Evolutionary conservation across 1,284 basidiomycete genomes (phyloP).

Genomic region (Tilletia caries): DNA sequence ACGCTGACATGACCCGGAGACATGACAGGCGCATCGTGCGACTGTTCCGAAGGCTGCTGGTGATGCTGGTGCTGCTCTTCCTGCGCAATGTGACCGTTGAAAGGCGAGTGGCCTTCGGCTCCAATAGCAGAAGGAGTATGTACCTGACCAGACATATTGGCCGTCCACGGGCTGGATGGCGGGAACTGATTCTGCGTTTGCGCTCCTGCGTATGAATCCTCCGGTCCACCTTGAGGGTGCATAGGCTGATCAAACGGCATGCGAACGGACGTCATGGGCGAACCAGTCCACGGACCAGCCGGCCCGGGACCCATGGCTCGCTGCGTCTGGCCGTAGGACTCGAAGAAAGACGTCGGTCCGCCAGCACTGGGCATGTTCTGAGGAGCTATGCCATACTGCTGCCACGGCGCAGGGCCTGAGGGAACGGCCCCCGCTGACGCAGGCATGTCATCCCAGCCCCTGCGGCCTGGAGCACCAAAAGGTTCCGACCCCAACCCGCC

Average conservation of each 20-base stretch:
- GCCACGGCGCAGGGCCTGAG: neutral
- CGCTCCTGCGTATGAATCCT: neutral
- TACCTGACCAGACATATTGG: neutral
- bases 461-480: slow-evolving; percentile 19
- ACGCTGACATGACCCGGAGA: slow-evolving; percentile 10
- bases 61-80: too few relatives aligned
- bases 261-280: neutral
- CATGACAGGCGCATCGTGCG: neutral
- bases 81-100: too few relatives aligned
- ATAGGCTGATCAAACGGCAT: slow-evolving; percentile 3
- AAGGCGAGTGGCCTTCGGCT: too few relatives aligned
- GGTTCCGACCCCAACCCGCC: slow-evolving; percentile 23
- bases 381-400: neutral
- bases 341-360: neutral
- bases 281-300: neutral
- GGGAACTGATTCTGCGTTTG: neutral
- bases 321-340: neutral
- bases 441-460: slow-evolving; percentile 3
- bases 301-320: neutral
- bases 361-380: neutral
- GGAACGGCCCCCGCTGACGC: neutral
- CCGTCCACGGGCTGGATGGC: neutral
- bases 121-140: neutral
- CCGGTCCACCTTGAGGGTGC: neutral
- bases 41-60: too few relatives aligned